Evolutionary conservation across 495 filamentous ascomycete genomes (phyloP), one percentile per base, ranked within the genome.

Genomic region (Hypomontagnella submonticulosa): DNA sequence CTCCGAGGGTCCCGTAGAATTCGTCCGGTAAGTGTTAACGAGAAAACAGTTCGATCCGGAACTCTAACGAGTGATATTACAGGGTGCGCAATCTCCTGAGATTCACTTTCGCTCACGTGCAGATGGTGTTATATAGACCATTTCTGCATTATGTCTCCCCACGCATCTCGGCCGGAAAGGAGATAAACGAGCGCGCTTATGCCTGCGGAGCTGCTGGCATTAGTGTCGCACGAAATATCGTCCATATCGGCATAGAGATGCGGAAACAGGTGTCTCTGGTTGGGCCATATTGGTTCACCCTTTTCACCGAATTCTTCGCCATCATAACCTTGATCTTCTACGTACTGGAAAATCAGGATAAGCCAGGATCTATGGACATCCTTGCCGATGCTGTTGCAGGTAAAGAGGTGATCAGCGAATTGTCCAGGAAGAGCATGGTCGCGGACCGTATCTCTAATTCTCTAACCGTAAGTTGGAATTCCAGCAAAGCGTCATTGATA

Each of bases 221-320:
- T 52, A 91, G 88, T 67, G 92, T 97, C 1, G 93, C 93, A 15
- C 87, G 95, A 20, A 98, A 97, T 70, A 95, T 99, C 56, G 87
- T 98, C 33, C 94, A 97, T 74, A 95, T 97, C 58, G 91, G 90
- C 2, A 87, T 86, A 23, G 90, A 95, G 64, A 97, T 98, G 87
- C 92, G 93, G 61, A 90, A 88, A 70, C 84, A 88, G 64, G 89
- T 88, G 0, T 81, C 96, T 9, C 83, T 99, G 18, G 90, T 91
- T 67, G 95, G 95, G 0, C 91, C 93, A 0, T 97, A 93, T 77
- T 99, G 95, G 95, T 97, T 97, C 68, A 90, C 90, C 46, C 92
- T 97, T 78, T 98, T 97, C 67, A 96, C 95, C 2, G 91, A 92
- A 11, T 98, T 97, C 77, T 98, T 97, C 74, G 89, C 93, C 18